Base-by-base conservation (phyloP, 2,329 filamentous ascomycete genomes). In the Gaeumannomyces tritici region DNA sequence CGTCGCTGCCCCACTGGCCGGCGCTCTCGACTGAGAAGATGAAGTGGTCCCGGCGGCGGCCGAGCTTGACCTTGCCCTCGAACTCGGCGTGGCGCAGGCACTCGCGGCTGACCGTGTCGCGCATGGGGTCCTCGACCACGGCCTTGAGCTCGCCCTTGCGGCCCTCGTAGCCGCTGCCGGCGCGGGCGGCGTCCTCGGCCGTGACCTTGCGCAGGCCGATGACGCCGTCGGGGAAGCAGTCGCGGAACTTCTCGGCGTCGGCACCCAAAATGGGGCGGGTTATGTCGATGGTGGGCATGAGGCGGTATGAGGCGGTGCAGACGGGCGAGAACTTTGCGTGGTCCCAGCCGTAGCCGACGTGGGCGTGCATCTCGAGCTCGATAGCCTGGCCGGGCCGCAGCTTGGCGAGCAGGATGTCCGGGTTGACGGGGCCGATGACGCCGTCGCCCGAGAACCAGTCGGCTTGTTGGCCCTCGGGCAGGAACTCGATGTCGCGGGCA, bases 311-410 rank as follows among this genome's bases (percentile, higher is more conserved):
- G 3, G 95, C 95, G 1, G 95, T 97, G 3, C 93, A 93, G 47
- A 98, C 95, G 58, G 95, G 95, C 0, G 91, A 96, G 79, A 95
- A 99, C 76, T 99, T 99, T 69, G 95, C 89, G 75, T 99, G 95
- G 75, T 99, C 95, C 66, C 89, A 86, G 59, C 95, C 95, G 67
- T 96, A 87, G 64, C 96, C 95, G 78, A 97, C 96, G 77, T 96
- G 87, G 78, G 93, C 95, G 79, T 98, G 93, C 83, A 96, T 89
- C 67, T 90, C 87, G 65, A 97, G 80, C 70, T 90, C 83, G 70
- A 99, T 90, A 69, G 86, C 84, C 80, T 99, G 96, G 5, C 89
- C 90, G 0, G 96, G 95, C 31, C 95, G 87, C 75, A 99, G 79
- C 80, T 99, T 99, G 64, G 92, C 92, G 72, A 99, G 87, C 63